A percentile compares a stretch with the other conserved stretches of the same genome.
phyloP scores from a whole-genome alignment of 768 basidiomycete species.

The Termitomyces sp. region DNA sequence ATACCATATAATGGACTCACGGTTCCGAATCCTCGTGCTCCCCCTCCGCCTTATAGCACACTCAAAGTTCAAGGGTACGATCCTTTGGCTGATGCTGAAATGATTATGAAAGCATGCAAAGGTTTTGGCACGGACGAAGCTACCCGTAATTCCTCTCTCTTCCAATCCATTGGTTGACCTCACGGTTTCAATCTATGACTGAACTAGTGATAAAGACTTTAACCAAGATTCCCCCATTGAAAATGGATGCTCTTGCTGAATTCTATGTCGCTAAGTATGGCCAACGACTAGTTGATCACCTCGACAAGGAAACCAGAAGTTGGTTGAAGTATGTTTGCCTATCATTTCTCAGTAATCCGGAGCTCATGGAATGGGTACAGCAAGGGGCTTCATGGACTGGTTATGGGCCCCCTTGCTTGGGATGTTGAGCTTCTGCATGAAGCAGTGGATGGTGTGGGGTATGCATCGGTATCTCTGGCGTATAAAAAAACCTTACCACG shows the following conservation, averaged over 20 bases:
- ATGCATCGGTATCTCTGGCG: background rate
- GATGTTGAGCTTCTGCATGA: constrained; percentile 31
- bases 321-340: constrained; percentile 25
- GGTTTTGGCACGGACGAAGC: constrained; percentile 24
- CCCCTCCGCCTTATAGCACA: constrained; percentile 12
- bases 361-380: background rate
- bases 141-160: constrained; percentile 14
- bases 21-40: constrained; percentile 26
- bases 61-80: constrained; percentile 28
- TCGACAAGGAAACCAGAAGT: constrained; percentile 23
- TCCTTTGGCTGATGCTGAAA: constrained; percentile 26
- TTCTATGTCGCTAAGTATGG: constrained; percentile 25
- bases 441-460: constrained; percentile 28
- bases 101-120: constrained; percentile 23
- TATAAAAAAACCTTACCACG: background rate
- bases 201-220: constrained; percentile 26
- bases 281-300: constrained; percentile 20
- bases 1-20: constrained; percentile 20
- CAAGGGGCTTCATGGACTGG: constrained; percentile 20
- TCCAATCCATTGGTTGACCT: background rate
- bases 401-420: constrained; percentile 32
- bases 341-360: background rate
- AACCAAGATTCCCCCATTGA: constrained; percentile 18
- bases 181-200: background rate
- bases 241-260: constrained; percentile 31